Evolutionary conservation across 75 land plant genomes (phyloP), one percentile per base, ranked within the genome.

Genomic region (Cunninghamia lanceolata): DNA sequence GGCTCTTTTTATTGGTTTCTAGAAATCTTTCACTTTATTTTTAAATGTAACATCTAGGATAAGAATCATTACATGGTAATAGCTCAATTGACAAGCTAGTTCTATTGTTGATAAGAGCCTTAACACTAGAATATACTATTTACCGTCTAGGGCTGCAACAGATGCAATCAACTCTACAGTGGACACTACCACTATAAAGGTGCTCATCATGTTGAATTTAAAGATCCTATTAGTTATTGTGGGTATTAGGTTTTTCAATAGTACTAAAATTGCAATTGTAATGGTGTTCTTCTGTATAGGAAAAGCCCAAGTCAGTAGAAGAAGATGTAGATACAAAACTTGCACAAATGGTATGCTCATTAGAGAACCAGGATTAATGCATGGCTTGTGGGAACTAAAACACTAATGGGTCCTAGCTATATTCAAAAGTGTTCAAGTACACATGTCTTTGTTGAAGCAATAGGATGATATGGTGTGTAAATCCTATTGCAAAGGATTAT

Each of bases 151-250:
- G 42, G 97, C 99, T 89, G 97, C 97, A 82, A 95, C 97, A 75
- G 97, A 96, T 93, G 99, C 99, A 30, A 96, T 96, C 83, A 94
- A 96, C 70, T 95, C 94, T 84, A 95, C 97, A 32, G 99, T 96
- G 25, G 99, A 96, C 73, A 87, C 95, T 34, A 84, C 93, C 19
- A 74, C 84, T 30, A 43, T 94, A 14, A 91, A 96, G 90, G 99
- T 94, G 86, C 71, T 80, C 28, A 34, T 80, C 13, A 2, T 45
- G 6, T 80, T 10, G 28, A 1, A n/a, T n/a, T n/a, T n/a, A n/a
- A 11, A 14, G 42, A 77, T 34, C 76, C 9, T 35, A 9, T 36
- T 39, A 25, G 47, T 9, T 40, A 47, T 38, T 80, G 73, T 43
- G 14, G 21, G 4, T 76, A 4, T 34, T 45, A 2, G 25, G n/a